phyloP scores from a whole-genome alignment of 108 stramenopile species.

The Fragilaria radians region DNA sequence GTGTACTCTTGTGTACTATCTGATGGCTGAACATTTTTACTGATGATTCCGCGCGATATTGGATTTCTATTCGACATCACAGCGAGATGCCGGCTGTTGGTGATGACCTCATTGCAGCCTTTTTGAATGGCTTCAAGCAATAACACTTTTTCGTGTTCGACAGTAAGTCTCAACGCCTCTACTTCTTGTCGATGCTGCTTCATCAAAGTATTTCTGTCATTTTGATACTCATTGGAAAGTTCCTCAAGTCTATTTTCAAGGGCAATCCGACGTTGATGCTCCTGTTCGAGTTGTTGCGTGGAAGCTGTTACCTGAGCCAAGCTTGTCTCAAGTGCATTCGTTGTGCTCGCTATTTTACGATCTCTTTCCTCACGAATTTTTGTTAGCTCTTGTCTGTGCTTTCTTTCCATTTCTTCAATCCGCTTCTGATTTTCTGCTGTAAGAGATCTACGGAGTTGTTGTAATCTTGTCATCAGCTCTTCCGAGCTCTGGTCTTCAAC shows the following conservation, averaged over 20 bases:
- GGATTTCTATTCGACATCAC: slow-evolving; percentile 1
- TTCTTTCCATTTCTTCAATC: slow-evolving; percentile 17
- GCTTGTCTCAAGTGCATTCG: slow-evolving; percentile 16
- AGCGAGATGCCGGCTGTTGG: neutral
- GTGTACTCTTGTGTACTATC: neutral
- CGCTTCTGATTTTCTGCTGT: neutral
- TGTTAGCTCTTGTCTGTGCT: slow-evolving; percentile 13
- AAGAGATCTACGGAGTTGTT: neutral
- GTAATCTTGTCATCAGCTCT: slow-evolving; percentile 5
- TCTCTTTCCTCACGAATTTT: slow-evolving; percentile 10
- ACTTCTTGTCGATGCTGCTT: slow-evolving; percentile 16
- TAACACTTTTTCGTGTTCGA: slow-evolving; percentile 21
- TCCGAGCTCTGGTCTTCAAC: slow-evolving; percentile 11
- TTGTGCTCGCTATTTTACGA: neutral
- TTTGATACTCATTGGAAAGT: slow-evolving; percentile 4
- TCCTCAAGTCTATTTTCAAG: slow-evolving; percentile 21
- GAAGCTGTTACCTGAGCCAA: slow-evolving; percentile 11
- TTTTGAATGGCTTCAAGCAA: slow-evolving; percentile 24
- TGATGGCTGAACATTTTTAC: neutral
- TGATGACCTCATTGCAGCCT: slow-evolving; percentile 34
- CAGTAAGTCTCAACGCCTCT: slow-evolving; percentile 9
- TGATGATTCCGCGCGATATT: neutral
- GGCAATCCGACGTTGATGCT: slow-evolving; percentile 5
- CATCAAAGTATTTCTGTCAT: slow-evolving; percentile 8
- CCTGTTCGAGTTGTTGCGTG: slow-evolving; percentile 20